These are phyloP conservation scores for Zea mays DNA, from an alignment of 176 grass and related monocot species.

Conservation along the genomic window Zm-B73-REFERENCE-NAM-5.0 NC_050097.1:138362501-138363000, in stretches of 20 bases:
- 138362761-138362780: constrained; percentile 30
- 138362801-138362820: constrained; percentile 18
- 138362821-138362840: constrained; percentile 46
- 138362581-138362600: constrained; percentile 4
- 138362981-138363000: not conserved
- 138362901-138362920: constrained; percentile 34
- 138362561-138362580: constrained; percentile 27
- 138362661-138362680: constrained; percentile 33
- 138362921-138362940: not conserved
- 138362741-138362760: constrained; percentile 44
- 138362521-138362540: not conserved
- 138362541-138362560: not conserved
- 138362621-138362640: constrained; percentile 31
- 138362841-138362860: constrained; percentile 73
- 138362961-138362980: not conserved
- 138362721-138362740: constrained; percentile 58
- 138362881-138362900: constrained; percentile 54
- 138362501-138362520: not conserved
- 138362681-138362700: constrained; percentile 39
- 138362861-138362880: constrained; percentile 75
- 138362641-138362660: constrained; percentile 21
- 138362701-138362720: constrained; percentile 53
- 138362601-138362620: constrained; percentile 20
- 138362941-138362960: not conserved
- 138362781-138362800: constrained; percentile 37